These are phyloP conservation scores for Phascolomyces articulosus DNA, from an alignment of 371 early-diverging fungal genomes.

Conservation along the genomic window DNA sequence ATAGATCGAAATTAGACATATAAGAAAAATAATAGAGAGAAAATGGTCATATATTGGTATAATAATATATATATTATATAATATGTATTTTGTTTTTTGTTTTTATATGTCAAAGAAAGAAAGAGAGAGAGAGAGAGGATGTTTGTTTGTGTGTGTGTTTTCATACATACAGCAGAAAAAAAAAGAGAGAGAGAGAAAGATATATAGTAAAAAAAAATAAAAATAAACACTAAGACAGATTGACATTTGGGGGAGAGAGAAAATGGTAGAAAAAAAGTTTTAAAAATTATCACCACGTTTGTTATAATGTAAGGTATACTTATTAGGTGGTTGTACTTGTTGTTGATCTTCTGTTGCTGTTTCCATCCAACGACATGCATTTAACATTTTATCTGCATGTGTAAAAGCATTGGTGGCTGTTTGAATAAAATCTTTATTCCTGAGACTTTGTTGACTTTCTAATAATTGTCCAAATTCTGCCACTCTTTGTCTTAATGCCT, in stretches of 20 bases:
- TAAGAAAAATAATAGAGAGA: too few relatives aligned
- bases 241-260: background rate
- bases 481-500: conserved; percentile 31
- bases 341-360: conserved; percentile 10
- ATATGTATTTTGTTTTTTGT: too few relatives aligned
- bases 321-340: conserved; percentile 22
- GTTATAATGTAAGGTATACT: conserved; percentile 33
- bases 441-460: conserved; percentile 36
- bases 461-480: conserved; percentile 36
- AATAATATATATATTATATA: too few relatives aligned
- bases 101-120: too few relatives aligned
- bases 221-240: too few relatives aligned
- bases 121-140: too few relatives aligned
- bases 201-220: too few relatives aligned
- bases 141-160: too few relatives aligned
- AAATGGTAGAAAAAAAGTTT: background rate
- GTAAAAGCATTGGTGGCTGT: conserved; percentile 39
- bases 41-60: too few relatives aligned
- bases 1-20: too few relatives aligned
- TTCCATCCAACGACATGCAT: conserved; percentile 34
- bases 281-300: conserved; percentile 4
- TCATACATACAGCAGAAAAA: background rate
- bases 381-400: conserved; percentile 40
- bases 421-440: conserved; percentile 40
- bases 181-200: background rate